Conservation (phyloP, 257 asterid species). For the Solanum clarkiae region DNA sequence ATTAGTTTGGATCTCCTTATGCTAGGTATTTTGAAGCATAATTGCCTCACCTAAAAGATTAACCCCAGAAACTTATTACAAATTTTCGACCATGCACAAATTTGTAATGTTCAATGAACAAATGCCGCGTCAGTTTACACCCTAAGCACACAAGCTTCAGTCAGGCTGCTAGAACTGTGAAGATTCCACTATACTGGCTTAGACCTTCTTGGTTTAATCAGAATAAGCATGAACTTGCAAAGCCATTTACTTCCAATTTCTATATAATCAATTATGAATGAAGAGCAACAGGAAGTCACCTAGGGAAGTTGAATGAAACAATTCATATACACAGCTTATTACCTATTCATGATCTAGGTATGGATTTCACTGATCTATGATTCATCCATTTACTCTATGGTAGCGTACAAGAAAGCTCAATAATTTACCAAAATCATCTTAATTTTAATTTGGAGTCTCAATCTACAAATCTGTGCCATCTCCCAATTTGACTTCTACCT, state of each 20-base stretch:
- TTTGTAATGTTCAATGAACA: neutral
- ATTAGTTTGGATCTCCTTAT: neutral
- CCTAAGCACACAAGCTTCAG: neutral
- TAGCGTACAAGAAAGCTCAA: too few relatives aligned
- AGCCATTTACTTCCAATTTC: neutral
- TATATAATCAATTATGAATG: neutral
- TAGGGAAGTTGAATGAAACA: neutral
- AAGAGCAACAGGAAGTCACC: neutral
- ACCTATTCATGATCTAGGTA: neutral
- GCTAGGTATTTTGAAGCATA: neutral
- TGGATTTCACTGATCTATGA: too few relatives aligned
- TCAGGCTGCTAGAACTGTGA: neutral
- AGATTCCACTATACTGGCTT: neutral
- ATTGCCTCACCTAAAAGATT: neutral
- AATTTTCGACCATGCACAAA: neutral
- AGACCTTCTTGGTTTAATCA: neutral
- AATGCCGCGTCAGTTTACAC: neutral
- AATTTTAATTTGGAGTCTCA: too few relatives aligned
- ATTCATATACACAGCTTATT: neutral
- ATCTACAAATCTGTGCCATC: neutral
- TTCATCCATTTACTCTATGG: too few relatives aligned
- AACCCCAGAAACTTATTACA: neutral
- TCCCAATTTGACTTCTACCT: neutral
- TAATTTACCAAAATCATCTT: too few relatives aligned
- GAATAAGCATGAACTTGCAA: neutral